These are phyloP conservation scores for Exophiala mesophila DNA, from an alignment of 2,329 filamentous ascomycete genomes.

Conservation along the genomic window DNA sequence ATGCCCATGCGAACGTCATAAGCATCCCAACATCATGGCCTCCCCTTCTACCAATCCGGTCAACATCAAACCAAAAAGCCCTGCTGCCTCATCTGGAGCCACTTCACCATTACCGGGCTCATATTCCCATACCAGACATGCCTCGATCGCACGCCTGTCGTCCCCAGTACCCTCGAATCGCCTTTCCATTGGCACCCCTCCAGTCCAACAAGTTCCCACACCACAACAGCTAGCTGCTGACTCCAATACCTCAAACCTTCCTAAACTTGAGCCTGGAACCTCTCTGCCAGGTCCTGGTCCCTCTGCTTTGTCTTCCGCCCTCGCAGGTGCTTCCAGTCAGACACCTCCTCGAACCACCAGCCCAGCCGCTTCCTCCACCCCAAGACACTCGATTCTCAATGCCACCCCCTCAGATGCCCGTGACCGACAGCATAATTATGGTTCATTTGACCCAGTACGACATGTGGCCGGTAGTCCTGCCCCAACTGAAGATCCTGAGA, in stretches of 20 bases:
- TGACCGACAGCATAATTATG: conserved; percentile 64
- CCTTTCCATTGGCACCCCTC: conserved; percentile 42
- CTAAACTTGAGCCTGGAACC: conserved; percentile 54
- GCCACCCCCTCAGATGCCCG: conserved; percentile 52
- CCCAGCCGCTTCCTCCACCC: conserved; percentile 34
- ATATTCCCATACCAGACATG: conserved; percentile 44
- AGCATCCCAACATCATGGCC: conserved; percentile 9
- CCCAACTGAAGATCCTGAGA: conserved; percentile 79
- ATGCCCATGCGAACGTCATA: neutral
- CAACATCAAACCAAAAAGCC: conserved; percentile 21
- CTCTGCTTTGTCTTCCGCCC: conserved; percentile 82
- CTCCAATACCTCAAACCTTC: conserved; percentile 55
- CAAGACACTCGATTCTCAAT: conserved; percentile 34
- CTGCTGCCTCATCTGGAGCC: conserved; percentile 15
- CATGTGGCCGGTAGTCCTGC: conserved; percentile 50
- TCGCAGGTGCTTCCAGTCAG: conserved; percentile 66
- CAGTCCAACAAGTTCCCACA: conserved; percentile 47
- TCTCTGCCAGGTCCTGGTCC: conserved; percentile 71
- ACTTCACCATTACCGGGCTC: conserved; percentile 40
- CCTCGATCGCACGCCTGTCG: conserved; percentile 51
- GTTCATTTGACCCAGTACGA: conserved; percentile 69
- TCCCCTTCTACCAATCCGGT: conserved; percentile 18
- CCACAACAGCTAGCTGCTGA: conserved; percentile 43
- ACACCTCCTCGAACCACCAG: conserved; percentile 39
- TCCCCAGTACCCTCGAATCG: conserved; percentile 51